phyloP scores from a whole-genome alignment of 2,329 filamentous ascomycete genomes.

The Simplicillium aogashimaense region DNA sequence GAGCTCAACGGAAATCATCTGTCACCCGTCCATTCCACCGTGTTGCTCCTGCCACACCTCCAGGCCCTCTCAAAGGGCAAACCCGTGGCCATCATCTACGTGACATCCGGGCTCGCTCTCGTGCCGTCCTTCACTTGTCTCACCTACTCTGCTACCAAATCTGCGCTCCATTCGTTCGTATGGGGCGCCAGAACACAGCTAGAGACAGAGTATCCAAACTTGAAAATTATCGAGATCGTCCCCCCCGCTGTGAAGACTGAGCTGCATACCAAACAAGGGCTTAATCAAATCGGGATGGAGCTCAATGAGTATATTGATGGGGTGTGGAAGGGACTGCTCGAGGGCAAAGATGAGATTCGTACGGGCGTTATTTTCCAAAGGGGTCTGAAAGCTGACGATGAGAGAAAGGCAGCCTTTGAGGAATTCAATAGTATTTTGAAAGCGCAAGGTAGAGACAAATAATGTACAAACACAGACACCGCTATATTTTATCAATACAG shows the following conservation, averaged over 20 bases:
- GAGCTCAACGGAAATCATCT: conserved; percentile 8
- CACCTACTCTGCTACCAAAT: conserved; percentile 10
- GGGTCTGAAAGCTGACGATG: no score
- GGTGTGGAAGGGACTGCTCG: conserved; percentile 1
- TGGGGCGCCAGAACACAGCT: conserved; percentile 4
- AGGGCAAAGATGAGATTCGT: no score
- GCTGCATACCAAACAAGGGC: conserved; percentile 3
- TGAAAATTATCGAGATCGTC: conserved; percentile 8
- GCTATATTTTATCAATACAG: no score
- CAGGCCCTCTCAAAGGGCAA: conserved; percentile 7
- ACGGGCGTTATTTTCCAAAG: no score
- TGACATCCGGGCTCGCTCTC: conserved; percentile 8
- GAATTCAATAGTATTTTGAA: no score
- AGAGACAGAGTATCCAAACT: conserved; percentile 5
- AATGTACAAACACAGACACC: no score
- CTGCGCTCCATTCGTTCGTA: conserved; percentile 9
- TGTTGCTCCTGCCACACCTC: conserved; percentile 8
- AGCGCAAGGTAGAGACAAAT: no score
- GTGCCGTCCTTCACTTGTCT: conserved; percentile 5
- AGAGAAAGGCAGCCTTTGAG: no score
- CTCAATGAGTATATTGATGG: conserved; percentile 5
- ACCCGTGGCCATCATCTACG: conserved; percentile 4
- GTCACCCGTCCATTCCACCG: conserved; percentile 6
- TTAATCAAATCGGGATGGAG: conserved; percentile 1
- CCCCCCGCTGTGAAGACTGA: conserved; percentile 10